A percentile compares a stretch with the other conserved stretches of the same genome.
Evolutionary conservation across 2,329 filamentous ascomycete genomes (phyloP).

Genomic region (Alternaria solani): DNA sequence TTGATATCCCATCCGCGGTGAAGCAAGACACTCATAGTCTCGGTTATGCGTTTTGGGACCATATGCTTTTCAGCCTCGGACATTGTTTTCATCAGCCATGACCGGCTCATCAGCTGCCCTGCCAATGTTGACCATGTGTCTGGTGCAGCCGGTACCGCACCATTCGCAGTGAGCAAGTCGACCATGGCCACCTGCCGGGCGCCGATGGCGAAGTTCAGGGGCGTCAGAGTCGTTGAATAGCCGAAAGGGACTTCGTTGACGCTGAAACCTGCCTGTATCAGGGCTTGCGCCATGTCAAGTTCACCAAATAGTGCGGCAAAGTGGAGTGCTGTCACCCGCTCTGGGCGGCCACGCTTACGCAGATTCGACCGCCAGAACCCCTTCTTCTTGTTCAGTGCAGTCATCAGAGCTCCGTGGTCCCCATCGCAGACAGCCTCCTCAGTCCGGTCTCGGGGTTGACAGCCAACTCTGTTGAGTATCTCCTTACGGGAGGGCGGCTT

Average conservation of each 20-base stretch:
- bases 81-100: slow-evolving; percentile 35
- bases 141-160: slow-evolving; percentile 25
- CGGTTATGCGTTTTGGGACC: slow-evolving; percentile 22
- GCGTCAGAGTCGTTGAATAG: slow-evolving; percentile 29
- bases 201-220: slow-evolving; percentile 33
- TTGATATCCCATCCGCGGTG: slow-evolving; percentile 30
- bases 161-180: slow-evolving; percentile 26
- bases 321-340: slow-evolving; percentile 35
- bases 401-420: slow-evolving; percentile 18
- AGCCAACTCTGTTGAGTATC: slow-evolving; percentile 30
- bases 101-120: slow-evolving; percentile 29
- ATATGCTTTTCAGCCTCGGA: slow-evolving; percentile 26
- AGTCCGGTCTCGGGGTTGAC: slow-evolving; percentile 30
- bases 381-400: slow-evolving; percentile 28
- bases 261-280: slow-evolving; percentile 25
- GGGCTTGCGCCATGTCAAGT: slow-evolving; percentile 31
- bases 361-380: slow-evolving; percentile 30
- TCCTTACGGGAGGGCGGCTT: slow-evolving; percentile 23
- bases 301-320: slow-evolving; percentile 38
- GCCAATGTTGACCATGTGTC: slow-evolving; percentile 35
- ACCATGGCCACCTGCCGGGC: slow-evolving; percentile 35
- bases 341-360: slow-evolving; percentile 27
- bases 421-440: slow-evolving; percentile 33
- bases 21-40: slow-evolving; percentile 25
- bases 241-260: slow-evolving; percentile 37